Base-by-base conservation (phyloP, 192 early-diverging fungal genomes). In the Gamsiella multidivaricata region DNA sequence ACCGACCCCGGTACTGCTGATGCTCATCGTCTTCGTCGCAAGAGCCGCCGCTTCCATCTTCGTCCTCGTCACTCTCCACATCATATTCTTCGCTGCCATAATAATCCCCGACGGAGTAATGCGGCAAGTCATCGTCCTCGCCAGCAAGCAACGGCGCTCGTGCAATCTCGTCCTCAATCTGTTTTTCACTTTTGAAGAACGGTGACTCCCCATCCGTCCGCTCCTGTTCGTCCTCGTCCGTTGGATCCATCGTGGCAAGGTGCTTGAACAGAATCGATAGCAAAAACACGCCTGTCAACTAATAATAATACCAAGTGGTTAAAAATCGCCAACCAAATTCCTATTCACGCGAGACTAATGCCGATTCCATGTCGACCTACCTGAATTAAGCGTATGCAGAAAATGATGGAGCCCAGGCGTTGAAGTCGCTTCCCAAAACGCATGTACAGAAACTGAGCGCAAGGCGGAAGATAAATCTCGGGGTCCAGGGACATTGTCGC, bases 201-300 rank as follows among this genome's bases (percentile, higher is more conserved):
- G 47, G 29, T 8, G 59, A 78, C 29, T 78, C 74, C 41, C 64
- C 65, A 28, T 78, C 47, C 34, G 12, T 22, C n/a, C 28, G 32
- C 31, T 55, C 47, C 18, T 42, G 20, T n/a, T 75, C 58, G 23
- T 22, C 43, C 33, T 34, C 41, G 11, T 69, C 66, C 6, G 25
- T 7, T 11, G 37, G 46, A 15, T 69, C 74, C 20, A 57, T 28
- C 3, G 34, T 17, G 1, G 74, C 66, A 15, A 78, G 55, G 49
- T 69, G 52, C 49, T 59, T 68, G 66, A 78, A 78, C 0, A 78
- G 66, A 23, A 78, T 58, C 12, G 64, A 69, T 14, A 69, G 29
- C 5, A 78, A 26, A 15, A 69, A 78, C 31, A 78, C 74, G 2
- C 74, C 74, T 1, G 66, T 78, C 26, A 76, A 45, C 73, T 76